Evolutionary conservation across 768 basidiomycete genomes (phyloP).

Genomic region (Pleurotus platypus): DNA sequence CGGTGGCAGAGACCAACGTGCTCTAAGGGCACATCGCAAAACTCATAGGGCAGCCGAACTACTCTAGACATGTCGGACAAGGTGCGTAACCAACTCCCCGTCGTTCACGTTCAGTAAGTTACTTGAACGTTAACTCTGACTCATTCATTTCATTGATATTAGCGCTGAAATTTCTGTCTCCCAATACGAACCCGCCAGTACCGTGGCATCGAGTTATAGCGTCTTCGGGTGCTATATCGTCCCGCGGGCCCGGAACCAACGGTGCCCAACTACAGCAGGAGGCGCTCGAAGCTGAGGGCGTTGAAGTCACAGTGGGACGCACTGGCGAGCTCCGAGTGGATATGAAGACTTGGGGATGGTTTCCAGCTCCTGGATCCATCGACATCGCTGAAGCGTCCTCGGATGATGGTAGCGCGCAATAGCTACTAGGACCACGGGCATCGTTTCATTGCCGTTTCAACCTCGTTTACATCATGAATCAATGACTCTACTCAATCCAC

Average conservation of each 20-base stretch:
- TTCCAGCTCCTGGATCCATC: conserved; percentile 37
- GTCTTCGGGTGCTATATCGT: conserved; percentile 71
- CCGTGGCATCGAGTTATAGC: conserved; percentile 83
- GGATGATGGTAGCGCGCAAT: not conserved
- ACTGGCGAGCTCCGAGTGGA: conserved; percentile 59
- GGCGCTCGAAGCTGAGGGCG: conserved; percentile 76
- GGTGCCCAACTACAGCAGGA: conserved; percentile 76
- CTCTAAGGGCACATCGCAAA: conserved; percentile 74
- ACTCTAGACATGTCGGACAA: conserved; percentile 82
- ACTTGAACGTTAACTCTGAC: not conserved
- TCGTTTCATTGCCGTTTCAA: no score
- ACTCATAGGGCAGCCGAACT: conserved; percentile 72
- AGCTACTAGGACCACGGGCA: no score
- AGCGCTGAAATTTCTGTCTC: conserved; percentile 79
- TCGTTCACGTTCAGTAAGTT: not conserved
- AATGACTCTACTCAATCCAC: no score
- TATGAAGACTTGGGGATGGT: conserved; percentile 62
- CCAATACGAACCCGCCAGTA: conserved; percentile 56
- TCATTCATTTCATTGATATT: not conserved
- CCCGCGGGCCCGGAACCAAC: conserved; percentile 77
- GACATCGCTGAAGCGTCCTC: not conserved
- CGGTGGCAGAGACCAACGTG: no score
- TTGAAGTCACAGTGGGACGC: conserved; percentile 62
- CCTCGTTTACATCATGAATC: no score
- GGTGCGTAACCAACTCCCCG: conserved; percentile 35